A percentile compares a stretch with the other conserved stretches of the same genome.
Conservation (phyloP, 2,329 filamentous ascomycete species). For the Arthrobotrys sphaeroides region DNA sequence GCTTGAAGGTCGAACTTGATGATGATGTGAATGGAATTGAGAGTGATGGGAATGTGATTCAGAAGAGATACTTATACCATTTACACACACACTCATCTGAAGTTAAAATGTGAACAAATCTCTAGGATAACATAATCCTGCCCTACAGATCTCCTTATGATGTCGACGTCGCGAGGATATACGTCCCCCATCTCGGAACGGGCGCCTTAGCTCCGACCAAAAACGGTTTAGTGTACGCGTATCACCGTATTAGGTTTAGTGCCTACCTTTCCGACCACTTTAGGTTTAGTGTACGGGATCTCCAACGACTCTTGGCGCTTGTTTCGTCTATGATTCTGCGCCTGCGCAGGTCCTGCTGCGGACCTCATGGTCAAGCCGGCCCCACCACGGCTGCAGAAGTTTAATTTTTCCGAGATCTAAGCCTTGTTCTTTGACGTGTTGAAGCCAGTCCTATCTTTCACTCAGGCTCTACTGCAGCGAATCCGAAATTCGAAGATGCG, state of each 20-base stretch:
- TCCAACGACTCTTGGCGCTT: background rate
- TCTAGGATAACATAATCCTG: background rate
- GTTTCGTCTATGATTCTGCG: background rate
- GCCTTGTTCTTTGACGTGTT: background rate
- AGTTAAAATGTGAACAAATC: background rate
- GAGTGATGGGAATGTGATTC: background rate
- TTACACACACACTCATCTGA: background rate
- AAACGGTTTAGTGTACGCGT: conserved; percentile 24
- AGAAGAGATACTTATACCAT: background rate
- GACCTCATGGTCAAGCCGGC: no score
- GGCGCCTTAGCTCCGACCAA: background rate
- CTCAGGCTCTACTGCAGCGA: no score
- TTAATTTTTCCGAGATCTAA: conserved; percentile 1
- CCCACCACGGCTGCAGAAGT: background rate
- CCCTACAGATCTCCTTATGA: background rate
- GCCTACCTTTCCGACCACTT: background rate
- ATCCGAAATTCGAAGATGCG: no score
- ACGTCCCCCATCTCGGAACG: background rate
- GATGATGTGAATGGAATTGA: background rate
- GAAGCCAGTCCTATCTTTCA: no score
- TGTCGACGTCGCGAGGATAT: background rate
- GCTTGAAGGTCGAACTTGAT: background rate
- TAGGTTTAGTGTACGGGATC: conserved; percentile 12
- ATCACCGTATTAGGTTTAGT: background rate
- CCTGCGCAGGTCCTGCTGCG: background rate